These are phyloP conservation scores for Russula sp. DNA, from an alignment of 768 basidiomycete genomes.

Conservation along the genomic window DNA sequence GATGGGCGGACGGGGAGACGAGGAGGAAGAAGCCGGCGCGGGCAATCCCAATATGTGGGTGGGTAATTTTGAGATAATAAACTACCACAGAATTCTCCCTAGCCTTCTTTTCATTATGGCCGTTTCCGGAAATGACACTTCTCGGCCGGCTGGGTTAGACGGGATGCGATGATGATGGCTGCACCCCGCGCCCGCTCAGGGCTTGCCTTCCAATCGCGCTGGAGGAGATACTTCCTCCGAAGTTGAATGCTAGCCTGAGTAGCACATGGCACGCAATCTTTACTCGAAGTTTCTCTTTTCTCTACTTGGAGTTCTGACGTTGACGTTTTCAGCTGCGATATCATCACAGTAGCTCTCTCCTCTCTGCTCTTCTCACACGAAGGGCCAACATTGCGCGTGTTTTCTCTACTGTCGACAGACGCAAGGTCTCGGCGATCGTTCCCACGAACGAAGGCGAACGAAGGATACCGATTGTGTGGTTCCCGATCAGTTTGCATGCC, in stretches of 20 bases:
- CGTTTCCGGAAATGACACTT: constrained; percentile 9
- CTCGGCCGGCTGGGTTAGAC: constrained; percentile 1
- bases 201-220: background rate
- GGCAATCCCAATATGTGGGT: background rate
- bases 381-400: background rate
- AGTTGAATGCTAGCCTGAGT: background rate
- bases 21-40: background rate
- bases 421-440: constrained; percentile 15
- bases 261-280: background rate
- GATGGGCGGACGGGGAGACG: background rate
- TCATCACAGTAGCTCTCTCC: background rate
- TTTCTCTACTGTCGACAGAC: constrained; percentile 5
- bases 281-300: background rate
- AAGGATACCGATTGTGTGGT: constrained; percentile 11
- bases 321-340: background rate
- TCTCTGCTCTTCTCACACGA: constrained; percentile 7
- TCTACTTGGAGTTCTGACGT: background rate
- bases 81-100: background rate
- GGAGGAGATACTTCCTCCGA: background rate
- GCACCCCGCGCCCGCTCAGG: background rate
- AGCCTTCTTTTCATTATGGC: constrained; percentile 19
- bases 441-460: constrained; percentile 6
- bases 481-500: constrained; percentile 20
- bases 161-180: background rate
- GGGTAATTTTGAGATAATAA: constrained; percentile 4